phyloP scores from a whole-genome alignment of 345 rosid genomes.

The Limnanthes douglasii region DNA sequence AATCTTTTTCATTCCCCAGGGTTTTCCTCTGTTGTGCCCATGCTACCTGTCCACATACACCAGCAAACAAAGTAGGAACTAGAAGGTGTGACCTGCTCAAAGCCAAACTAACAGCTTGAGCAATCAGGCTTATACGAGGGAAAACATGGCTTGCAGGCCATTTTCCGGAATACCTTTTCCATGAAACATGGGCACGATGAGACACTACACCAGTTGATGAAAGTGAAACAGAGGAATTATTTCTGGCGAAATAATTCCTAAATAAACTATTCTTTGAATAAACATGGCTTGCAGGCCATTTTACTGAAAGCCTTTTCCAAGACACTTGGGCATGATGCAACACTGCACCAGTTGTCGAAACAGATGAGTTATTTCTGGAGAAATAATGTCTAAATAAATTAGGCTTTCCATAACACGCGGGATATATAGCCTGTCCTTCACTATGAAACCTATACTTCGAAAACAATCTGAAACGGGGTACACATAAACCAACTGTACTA shows the following conservation, averaged over 20 bases:
- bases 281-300: no score
- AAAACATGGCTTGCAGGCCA: constrained; percentile 19
- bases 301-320: no score
- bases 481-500: no score
- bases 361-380: no score
- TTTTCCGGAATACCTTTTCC: constrained; percentile 41
- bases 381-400: no score
- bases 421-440: no score
- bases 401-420: no score
- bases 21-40: constrained; percentile 17
- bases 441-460: no score
- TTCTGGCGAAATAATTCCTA: constrained; percentile 3
- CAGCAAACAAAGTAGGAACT: constrained; percentile 41
- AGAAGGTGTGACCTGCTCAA: constrained; percentile 54
- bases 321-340: no score
- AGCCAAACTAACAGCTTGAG: constrained; percentile 78
- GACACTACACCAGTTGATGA: constrained; percentile 24
- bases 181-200: constrained; percentile 41
- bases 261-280: no score
- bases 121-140: constrained; percentile 40
- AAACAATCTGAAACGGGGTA: no score
- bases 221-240: constrained; percentile 10
- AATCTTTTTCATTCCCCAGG: constrained; percentile 31
- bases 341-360: no score
- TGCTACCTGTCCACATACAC: constrained; percentile 47